Percentiles rank a stretch among this genome's conserved stretches.
Conservation (phyloP, 495 filamentous ascomycete species). For the Penicillium simplicissimum region DNA sequence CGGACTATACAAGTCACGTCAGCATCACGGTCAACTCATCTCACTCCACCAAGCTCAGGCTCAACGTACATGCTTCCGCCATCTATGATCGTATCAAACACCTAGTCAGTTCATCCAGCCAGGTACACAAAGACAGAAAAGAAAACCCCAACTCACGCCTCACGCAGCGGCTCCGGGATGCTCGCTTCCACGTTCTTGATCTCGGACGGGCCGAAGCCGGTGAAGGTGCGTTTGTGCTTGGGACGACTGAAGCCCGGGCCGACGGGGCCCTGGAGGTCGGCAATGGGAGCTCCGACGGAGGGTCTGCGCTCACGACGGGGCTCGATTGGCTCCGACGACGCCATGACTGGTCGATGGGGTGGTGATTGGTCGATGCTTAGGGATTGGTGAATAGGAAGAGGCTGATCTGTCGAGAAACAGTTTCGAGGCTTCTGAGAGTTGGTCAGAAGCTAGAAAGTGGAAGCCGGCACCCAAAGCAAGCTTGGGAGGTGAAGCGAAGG, state of each 20-base stretch:
- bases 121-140: not conserved
- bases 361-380: not conserved
- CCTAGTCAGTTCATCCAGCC: conserved; percentile 19
- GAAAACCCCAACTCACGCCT: conserved; percentile 55
- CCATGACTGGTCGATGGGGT: conserved; percentile 5
- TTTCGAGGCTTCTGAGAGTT: not conserved
- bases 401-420: not conserved
- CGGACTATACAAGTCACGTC: conserved; percentile 45
- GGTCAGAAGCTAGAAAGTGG: not conserved
- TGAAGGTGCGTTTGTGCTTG: conserved; percentile 93
- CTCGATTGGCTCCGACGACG: conserved; percentile 15
- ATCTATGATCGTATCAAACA: conserved; percentile 45
- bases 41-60: not conserved
- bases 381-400: not conserved
- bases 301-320: conserved; percentile 63
- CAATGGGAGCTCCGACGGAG: conserved; percentile 77
- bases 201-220: conserved; percentile 83
- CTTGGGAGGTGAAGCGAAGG: not conserved
- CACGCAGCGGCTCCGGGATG: conserved; percentile 87
- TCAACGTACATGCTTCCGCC: conserved; percentile 71
- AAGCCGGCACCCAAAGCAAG: not conserved
- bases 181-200: conserved; percentile 90
- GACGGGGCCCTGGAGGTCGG: conserved; percentile 78
- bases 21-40: not conserved
- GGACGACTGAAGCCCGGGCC: conserved; percentile 72